Base-by-base conservation (phyloP, 202 grass and related monocot genomes). In the Musa balbisiana region DNA sequence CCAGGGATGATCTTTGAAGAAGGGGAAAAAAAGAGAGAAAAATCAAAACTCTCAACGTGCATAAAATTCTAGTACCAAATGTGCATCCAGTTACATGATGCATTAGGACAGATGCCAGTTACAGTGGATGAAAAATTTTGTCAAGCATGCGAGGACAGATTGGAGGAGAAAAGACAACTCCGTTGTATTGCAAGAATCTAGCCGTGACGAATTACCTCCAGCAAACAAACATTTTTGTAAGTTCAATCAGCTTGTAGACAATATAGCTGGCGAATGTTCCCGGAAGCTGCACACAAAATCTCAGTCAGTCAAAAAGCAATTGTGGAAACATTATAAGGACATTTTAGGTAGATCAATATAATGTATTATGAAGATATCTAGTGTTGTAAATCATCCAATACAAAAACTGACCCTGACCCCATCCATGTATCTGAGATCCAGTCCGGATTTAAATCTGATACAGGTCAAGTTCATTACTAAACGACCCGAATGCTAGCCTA, bases 261-360 rank as follows among this genome's bases (percentile, higher is more conserved):
- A 87, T 99, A 99, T 20, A 99, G 87, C 89, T 95, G 95, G 73
- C 91, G 95, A 68, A 99, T 90, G 74, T 99, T 99, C 63, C 95
- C 91, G 0, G 95, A 95, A 77, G 91, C 95, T 99, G 88, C 66
- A 78, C 55, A 83, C 64, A 91, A 62, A 49, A 64, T 75, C 52
- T n/a, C 8, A 29, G 25, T 11, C 22, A 24, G 26, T 13, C n/a
- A 10, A 54, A 10, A 54, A 6, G 11, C n/a, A 55, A 55, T 51
- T 55, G 11, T 29, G 12, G 11, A 25, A 66, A 29, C 23, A 3
- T 66, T 66, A 25, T 13, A 23, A 1, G 15, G n/a, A 58, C 14
- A 58, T 1, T 58, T 58, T 14, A 58, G 2, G 33, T 16, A 58
- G 55, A 4, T 58, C 17, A 13, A 58, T 58, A 16, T n/a, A 58